Evolutionary conservation across 1,284 basidiomycete genomes (phyloP), one percentile per base, ranked within the genome.

Genomic region (Chondrostereum purpureum): DNA sequence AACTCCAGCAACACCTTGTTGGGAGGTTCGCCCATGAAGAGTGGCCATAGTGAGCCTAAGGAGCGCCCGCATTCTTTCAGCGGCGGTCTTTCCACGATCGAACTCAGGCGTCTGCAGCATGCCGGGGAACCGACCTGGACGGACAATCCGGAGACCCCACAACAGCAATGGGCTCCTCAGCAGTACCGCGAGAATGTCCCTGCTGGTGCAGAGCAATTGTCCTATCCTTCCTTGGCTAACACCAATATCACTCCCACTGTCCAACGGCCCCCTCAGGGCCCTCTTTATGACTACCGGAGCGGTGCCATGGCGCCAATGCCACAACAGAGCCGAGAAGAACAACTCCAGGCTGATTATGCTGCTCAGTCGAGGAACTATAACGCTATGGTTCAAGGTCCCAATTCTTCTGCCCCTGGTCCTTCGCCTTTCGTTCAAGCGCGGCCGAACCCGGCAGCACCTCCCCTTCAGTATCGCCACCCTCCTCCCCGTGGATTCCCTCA

Each of bases 11-110:
- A 80, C 57, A 74, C 72, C 21, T 63, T 83, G 53, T 67, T 80
- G 44, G 69, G 67, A 43, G 73, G 76, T 47, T 66, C 70, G 44
- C 67, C 74, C 47, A 60, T 80, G 51, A 82, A 82, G 62, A 68
- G 66, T 41, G 61, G 67, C 40, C 55, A 69, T 43, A 64, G 65
- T 46, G 83, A 86, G 56, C 65, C 74, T 42, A 82, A 83, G 58
- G 85, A 85, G 58, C 75, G 85, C 44, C 85, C 84, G 13, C 83
- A 84, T 58, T 87, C 85, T 0, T 88, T 85, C 60, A 87, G 80
- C 50, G 85, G 85, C 24, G 83, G 82, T 18, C 65, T 88, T 36
- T 84, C 84, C 12, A 72, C 67, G 44, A 78, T 80, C 41, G 84
- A 88, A 50, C 69, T 88, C 48, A 78, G 79, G 50, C 82, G 84